Conservation (phyloP, 169 alveolate species). For the Neospora caninum region DNA sequence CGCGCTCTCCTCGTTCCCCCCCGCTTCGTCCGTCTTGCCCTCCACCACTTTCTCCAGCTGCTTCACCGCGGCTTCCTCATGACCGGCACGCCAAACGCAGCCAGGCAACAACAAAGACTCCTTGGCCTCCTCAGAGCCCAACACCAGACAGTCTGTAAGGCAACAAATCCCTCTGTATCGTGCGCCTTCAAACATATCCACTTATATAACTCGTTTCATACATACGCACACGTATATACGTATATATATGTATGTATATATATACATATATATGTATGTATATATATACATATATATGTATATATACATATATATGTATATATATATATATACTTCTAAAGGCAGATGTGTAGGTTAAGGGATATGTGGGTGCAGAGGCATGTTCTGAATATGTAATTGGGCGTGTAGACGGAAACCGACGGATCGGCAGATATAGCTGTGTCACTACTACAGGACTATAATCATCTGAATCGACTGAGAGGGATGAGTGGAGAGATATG, state of each 20-base stretch:
- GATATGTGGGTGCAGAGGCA: not conserved
- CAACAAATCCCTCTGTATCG: not conserved
- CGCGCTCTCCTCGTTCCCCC: constrained; percentile 33
- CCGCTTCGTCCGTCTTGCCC: constrained; percentile 5
- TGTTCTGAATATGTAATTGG: no score
- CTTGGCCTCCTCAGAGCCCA: not conserved
- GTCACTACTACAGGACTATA: no score
- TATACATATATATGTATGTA: not conserved
- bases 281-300: not conserved
- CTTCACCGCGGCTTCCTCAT: constrained; percentile 32
- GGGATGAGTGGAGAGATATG: no score
- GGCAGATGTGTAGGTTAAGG: not conserved
- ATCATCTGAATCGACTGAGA: no score
- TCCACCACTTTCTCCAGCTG: constrained; percentile 37
- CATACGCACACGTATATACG: not conserved
- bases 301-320: not conserved
- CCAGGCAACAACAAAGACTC: constrained; percentile 14
- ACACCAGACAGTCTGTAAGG: constrained; percentile 31
- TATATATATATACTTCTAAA: not conserved
- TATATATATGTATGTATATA: not conserved
- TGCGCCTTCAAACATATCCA: not conserved
- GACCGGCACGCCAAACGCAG: not conserved
- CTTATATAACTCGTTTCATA: not conserved
- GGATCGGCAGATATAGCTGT: no score
- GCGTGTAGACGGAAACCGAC: no score